Conservation (phyloP, 2,329 filamentous ascomycete species). For the Trematosphaeria pertusa region DNA sequence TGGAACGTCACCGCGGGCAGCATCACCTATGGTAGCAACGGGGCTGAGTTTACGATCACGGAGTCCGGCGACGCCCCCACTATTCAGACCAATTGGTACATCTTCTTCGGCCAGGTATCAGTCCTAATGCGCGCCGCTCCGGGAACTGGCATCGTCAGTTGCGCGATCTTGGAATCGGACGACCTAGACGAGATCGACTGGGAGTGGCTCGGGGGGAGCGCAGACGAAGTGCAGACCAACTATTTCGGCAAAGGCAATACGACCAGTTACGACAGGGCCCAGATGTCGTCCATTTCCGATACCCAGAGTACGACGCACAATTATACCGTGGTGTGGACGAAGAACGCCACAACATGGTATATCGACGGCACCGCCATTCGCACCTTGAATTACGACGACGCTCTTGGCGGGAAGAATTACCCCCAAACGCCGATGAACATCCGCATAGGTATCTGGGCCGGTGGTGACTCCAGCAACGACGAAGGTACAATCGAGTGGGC, state of each 20-base stretch:
- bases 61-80: constrained; percentile 62
- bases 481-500: constrained; percentile 71
- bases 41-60: constrained; percentile 56
- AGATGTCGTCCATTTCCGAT: constrained; percentile 60
- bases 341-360: constrained; percentile 67
- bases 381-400: constrained; percentile 63
- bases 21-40: constrained; percentile 50
- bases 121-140: constrained; percentile 75
- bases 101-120: constrained; percentile 82
- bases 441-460: constrained; percentile 53
- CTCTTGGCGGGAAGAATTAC: constrained; percentile 64
- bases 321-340: constrained; percentile 74
- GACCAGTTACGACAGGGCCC: constrained; percentile 71
- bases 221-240: constrained; percentile 69
- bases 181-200: constrained; percentile 87
- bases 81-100: constrained; percentile 78
- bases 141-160: constrained; percentile 77
- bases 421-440: constrained; percentile 76
- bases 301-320: constrained; percentile 66
- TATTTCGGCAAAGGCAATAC: constrained; percentile 65
- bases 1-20: constrained; percentile 39
- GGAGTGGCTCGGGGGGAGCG: constrained; percentile 74
- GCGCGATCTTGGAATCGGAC: constrained; percentile 81
- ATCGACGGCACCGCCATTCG: constrained; percentile 72
- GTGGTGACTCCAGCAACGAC: constrained; percentile 50